Percentiles rank a stretch among this genome's conserved stretches.
These are phyloP conservation scores for Nakazawaea ishiwadae DNA, from an alignment of 805 yeast species.

Conservation along the genomic window DNA sequence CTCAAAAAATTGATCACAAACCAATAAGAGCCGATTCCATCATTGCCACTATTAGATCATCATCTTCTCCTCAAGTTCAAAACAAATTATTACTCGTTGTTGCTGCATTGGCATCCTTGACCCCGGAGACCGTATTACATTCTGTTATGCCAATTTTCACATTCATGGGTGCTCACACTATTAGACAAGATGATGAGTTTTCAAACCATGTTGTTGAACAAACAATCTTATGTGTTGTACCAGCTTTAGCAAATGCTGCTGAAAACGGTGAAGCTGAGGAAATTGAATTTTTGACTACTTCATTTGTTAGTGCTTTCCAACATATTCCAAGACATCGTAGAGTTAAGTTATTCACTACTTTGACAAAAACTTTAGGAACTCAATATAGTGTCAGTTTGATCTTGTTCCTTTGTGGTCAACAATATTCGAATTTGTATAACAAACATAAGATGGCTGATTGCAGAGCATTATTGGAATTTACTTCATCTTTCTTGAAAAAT, in stretches of 20 bases:
- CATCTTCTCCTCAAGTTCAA: slow-evolving; percentile 92
- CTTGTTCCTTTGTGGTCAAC: slow-evolving; percentile 76
- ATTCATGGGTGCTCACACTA: slow-evolving; percentile 97
- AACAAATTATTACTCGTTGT: slow-evolving; percentile 80
- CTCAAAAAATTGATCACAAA: slow-evolving; percentile 47
- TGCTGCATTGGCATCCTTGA: slow-evolving; percentile 79
- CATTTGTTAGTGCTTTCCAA: slow-evolving; percentile 90
- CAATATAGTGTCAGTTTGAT: slow-evolving; percentile 64
- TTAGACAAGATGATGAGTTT: slow-evolving; percentile 95
- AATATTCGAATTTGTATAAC: slow-evolving; percentile 50
- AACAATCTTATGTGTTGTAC: slow-evolving; percentile 84
- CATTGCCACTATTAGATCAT: slow-evolving; percentile 84
- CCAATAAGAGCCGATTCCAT: slow-evolving; percentile 83
- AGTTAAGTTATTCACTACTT: slow-evolving; percentile 73
- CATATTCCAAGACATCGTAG: slow-evolving; percentile 97
- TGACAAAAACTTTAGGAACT: slow-evolving; percentile 72
- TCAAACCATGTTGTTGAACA: slow-evolving; percentile 90
- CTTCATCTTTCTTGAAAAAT: slow-evolving; percentile 60
- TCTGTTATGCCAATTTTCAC: slow-evolving; percentile 99
- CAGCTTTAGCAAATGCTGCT: slow-evolving; percentile 65
- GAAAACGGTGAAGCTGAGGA: slow-evolving; percentile 47
- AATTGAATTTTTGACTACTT: slow-evolving; percentile 76
- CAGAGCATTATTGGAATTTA: slow-evolving; percentile 64
- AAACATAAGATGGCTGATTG: slow-evolving; percentile 65
- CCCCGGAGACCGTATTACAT: slow-evolving; percentile 89